Conservation (phyloP, 257 asterid species). For the Anisodus tanguticus region DNA sequence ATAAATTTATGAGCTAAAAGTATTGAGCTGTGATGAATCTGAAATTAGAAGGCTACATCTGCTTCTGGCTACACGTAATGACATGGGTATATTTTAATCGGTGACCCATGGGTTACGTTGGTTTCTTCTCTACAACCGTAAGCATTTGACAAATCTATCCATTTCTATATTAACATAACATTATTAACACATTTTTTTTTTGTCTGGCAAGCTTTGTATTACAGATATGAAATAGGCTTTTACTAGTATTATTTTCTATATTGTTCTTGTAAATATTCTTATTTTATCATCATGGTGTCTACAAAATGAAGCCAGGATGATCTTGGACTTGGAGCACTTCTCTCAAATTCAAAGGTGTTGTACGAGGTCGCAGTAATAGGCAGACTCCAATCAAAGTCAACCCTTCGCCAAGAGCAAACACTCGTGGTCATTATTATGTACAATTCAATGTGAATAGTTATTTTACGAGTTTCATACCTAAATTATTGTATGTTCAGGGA, state of each 20-base stretch:
- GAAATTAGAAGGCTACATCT: too few relatives aligned
- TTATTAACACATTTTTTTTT: neutral
- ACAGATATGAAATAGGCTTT: neutral
- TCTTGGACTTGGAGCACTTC: neutral
- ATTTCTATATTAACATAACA: too few relatives aligned
- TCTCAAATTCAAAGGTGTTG: neutral
- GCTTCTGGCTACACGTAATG: too few relatives aligned
- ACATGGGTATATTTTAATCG: too few relatives aligned
- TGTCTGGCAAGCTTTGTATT: neutral
- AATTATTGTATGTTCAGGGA: too few relatives aligned
- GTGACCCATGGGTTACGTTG: too few relatives aligned
- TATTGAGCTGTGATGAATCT: too few relatives aligned
- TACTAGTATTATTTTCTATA: neutral
- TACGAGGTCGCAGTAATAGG: neutral
- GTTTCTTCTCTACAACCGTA: too few relatives aligned
- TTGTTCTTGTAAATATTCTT: neutral
- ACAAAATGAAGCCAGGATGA: slow-evolving; percentile 8
- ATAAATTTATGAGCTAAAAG: too few relatives aligned
- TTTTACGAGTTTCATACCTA: too few relatives aligned
- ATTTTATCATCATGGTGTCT: neutral
- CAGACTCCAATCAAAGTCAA: neutral
- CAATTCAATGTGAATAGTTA: too few relatives aligned
- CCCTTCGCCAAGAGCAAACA: neutral
- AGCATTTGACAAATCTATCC: too few relatives aligned
- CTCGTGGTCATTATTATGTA: neutral